These are phyloP conservation scores for Yamadazyma aaseri DNA, from an alignment of 1,139 yeast species.

Conservation along the genomic window DNA sequence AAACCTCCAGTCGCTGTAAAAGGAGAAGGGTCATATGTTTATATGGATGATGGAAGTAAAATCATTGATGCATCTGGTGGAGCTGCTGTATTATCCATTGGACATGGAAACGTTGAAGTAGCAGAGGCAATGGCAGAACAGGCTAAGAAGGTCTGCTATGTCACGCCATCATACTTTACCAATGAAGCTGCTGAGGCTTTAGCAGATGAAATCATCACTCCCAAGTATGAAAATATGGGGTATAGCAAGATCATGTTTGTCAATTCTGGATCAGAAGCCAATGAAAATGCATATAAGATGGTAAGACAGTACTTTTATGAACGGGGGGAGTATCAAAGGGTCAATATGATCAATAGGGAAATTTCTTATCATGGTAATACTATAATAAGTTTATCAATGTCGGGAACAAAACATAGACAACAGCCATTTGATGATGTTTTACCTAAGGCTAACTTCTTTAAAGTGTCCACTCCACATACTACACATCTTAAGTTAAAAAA, in stretches of 20 bases:
- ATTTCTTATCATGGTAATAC: conserved; percentile 23
- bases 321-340: conserved; percentile 16
- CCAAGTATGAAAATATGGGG: conserved; percentile 8
- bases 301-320: conserved; percentile 19
- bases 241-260: conserved; percentile 12
- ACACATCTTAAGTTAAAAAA: conserved; percentile 10
- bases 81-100: conserved; percentile 29
- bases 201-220: conserved; percentile 10
- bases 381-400: conserved; percentile 18
- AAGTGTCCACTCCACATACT: conserved; percentile 17
- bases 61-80: conserved; percentile 29
- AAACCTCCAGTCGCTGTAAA: conserved; percentile 3
- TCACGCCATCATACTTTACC: conserved; percentile 13
- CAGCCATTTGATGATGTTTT: conserved; percentile 15
- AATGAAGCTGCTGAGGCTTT: conserved; percentile 11
- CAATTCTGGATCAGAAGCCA: conserved; percentile 18
- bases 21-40: conserved; percentile 14
- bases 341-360: conserved; percentile 16
- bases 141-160: conserved; percentile 14
- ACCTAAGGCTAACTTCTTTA: conserved; percentile 11
- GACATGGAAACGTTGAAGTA: conserved; percentile 24
- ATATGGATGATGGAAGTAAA: conserved; percentile 13
- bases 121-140: conserved; percentile 19
- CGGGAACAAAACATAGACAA: conserved; percentile 16
- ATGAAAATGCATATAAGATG: conserved; percentile 21